phyloP scores from a whole-genome alignment of 768 basidiomycete species.

The Paxillus rubicundulus region DNA sequence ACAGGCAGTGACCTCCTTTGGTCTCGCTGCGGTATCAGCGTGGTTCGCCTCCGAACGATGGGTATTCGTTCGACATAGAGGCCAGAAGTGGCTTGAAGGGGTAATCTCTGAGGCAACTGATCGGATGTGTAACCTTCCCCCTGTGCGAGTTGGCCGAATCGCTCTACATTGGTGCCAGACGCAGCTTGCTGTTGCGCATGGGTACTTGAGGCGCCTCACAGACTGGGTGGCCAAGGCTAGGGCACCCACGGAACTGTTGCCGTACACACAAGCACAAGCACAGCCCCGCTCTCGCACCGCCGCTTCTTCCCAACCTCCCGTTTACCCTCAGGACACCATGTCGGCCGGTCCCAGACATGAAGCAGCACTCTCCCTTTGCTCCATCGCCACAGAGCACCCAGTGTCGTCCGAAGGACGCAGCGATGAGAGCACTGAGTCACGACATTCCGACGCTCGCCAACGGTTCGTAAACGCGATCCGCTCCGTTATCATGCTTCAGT shows the following conservation, averaged over 20 bases:
- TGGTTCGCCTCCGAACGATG: slow-evolving; percentile 55
- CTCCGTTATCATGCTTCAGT: slow-evolving; percentile 45
- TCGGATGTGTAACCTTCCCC: slow-evolving; percentile 25
- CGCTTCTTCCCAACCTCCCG: slow-evolving; percentile 5
- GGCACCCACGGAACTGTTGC: slow-evolving; percentile 21
- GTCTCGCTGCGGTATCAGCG: slow-evolving; percentile 48
- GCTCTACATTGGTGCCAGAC: slow-evolving; percentile 23
- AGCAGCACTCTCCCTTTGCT: slow-evolving; percentile 24
- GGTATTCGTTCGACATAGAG: slow-evolving; percentile 46
- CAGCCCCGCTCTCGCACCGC: slow-evolving; percentile 15
- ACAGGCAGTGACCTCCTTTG: slow-evolving; percentile 40
- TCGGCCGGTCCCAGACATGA: slow-evolving; percentile 18
- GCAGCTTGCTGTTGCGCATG: slow-evolving; percentile 17
- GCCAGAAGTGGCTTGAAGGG: slow-evolving; percentile 52
- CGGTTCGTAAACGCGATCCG: slow-evolving; percentile 45
- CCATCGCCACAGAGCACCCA: slow-evolving; percentile 25
- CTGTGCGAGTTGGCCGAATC: slow-evolving; percentile 26
- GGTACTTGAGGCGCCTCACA: slow-evolving; percentile 22
- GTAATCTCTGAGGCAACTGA: slow-evolving; percentile 32
- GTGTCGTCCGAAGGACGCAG: slow-evolving; percentile 26
- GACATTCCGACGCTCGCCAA: slow-evolving; percentile 30
- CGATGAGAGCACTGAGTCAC: slow-evolving; percentile 25
- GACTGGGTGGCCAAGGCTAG: slow-evolving; percentile 24
- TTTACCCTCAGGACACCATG: slow-evolving; percentile 24
- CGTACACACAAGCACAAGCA: slow-evolving; percentile 17